Percentiles rank a stretch among this genome's conserved stretches.
These are phyloP conservation scores for Chlorella sp. DNA, from an alignment of 139 green algal species.

Conservation along the genomic window DNA sequence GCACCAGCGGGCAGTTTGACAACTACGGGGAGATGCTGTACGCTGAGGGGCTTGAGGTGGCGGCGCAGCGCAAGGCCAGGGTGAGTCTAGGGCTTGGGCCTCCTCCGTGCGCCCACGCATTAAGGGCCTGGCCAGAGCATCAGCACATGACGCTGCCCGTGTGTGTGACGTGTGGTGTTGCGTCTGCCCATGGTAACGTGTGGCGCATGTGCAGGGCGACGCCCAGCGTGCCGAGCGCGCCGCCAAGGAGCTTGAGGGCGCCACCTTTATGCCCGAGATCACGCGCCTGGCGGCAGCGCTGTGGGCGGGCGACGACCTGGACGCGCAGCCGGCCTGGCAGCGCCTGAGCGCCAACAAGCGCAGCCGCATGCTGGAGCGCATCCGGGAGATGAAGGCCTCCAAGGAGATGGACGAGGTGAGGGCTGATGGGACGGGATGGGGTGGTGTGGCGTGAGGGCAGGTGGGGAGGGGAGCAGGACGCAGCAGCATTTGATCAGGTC, in stretches of 20 bases:
- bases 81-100: no score
- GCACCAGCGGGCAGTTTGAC: slow-evolving; percentile 46
- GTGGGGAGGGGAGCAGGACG: no score
- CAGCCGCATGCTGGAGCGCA: slow-evolving; percentile 28
- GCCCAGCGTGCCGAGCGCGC: slow-evolving; percentile 21
- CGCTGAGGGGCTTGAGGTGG: slow-evolving; percentile 58
- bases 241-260: slow-evolving; percentile 33
- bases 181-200: no score
- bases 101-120: no score
- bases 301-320: slow-evolving; percentile 15
- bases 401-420: slow-evolving; percentile 31
- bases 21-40: slow-evolving; percentile 85
- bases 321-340: slow-evolving; percentile 23
- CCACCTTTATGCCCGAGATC: slow-evolving; percentile 46
- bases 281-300: slow-evolving; percentile 41
- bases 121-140: no score
- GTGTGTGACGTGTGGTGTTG: no score
- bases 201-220: no score
- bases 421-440: neutral
- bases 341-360: slow-evolving; percentile 33
- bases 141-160: neutral
- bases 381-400: slow-evolving; percentile 27
- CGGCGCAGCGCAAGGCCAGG: slow-evolving; percentile 19
- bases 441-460: neutral
- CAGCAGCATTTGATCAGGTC: no score